phyloP scores from a whole-genome alignment of 164 flowering plant genomes.

The Berberis thunbergii region DNA sequence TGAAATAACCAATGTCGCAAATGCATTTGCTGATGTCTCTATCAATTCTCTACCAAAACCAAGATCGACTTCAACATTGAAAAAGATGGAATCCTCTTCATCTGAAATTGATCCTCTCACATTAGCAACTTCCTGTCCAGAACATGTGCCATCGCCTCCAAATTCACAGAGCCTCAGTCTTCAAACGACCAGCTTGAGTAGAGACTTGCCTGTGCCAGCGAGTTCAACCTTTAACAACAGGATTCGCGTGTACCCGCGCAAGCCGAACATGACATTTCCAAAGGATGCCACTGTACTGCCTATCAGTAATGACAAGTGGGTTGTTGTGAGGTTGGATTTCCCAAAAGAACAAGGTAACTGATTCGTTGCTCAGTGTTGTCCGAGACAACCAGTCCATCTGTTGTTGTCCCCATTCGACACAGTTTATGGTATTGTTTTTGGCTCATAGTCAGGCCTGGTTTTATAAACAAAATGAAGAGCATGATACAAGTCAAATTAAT shows the following conservation, averaged over 20 bases:
- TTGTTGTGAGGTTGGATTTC: conserved; percentile 38
- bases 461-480: too few relatives aligned
- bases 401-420: too few relatives aligned
- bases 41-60: too few relatives aligned
- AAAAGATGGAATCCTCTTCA: conserved; percentile 5
- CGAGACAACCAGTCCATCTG: too few relatives aligned
- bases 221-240: conserved; percentile 26
- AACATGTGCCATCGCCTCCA: conserved; percentile 8
- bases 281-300: conserved; percentile 29
- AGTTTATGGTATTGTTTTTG: too few relatives aligned
- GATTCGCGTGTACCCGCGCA: conserved; percentile 29
- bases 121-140: conserved; percentile 1
- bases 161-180: conserved; percentile 9
- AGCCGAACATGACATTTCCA: conserved; percentile 25
- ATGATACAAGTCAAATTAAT: too few relatives aligned
- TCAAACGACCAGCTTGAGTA: conserved; percentile 2
- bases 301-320: conserved; percentile 41
- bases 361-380: not conserved
- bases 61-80: not conserved
- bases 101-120: conserved; percentile 14
- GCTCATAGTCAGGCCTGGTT: too few relatives aligned
- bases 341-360: conserved; percentile 13
- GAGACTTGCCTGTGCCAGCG: conserved; percentile 3
- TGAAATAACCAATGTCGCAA: too few relatives aligned
- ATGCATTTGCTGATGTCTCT: too few relatives aligned